Base-by-base conservation (phyloP, 2,329 filamentous ascomycete species). In the Penicillium glabrum region DNA sequence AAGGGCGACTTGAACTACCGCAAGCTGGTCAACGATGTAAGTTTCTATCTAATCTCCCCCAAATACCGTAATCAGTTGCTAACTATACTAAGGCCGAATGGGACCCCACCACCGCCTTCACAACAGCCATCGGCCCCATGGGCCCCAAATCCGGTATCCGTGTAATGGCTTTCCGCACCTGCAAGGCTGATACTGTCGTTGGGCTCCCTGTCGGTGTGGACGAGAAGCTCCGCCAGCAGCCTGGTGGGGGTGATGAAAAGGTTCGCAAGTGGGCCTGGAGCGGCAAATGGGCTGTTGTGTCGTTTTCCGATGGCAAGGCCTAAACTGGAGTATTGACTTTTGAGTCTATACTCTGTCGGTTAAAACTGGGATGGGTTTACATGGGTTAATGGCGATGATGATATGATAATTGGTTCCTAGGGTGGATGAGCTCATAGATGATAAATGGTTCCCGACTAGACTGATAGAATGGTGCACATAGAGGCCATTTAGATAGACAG, bases 1-100 rank as follows among this genome's bases (percentile, higher is more conserved):
- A 99, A 99, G 80, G 95, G 95, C 3, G 95, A 99, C 72, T 74
- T 99, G 65, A 99, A 99, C 78, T 99, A 98, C 75, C 83, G 95
- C 59, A 99, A 99, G 75, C 75, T 99, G 63, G 92, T 89, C 29
- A 89, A 86, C 48, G 95, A 99, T 80, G 91, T 93, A 78, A 79
- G 88, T 21, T 47, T 13, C 35, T 37, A 5, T 43, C 26, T 43
- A 31, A 5, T 13, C 9, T 11, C 23, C 44, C 26, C 23, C 13
- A 4, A 48, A 48, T 47, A 50, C 59, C 54, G 67, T 24, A 13
- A 47, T 29, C n/a, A 19, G 26, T 27, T 37, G 29, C 43, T 53
- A 4, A 46, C 41, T 9, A 14, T n/a, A 19, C 31, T 7, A 31
- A 91, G 88, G 87, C 84, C 27, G 80, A 80, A 57, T 99, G 95